Evolutionary conservation across 768 basidiomycete species (phyloP), one percentile per base, ranked within the genome.

Genomic region (Hebeloma cylindrosporum): DNA sequence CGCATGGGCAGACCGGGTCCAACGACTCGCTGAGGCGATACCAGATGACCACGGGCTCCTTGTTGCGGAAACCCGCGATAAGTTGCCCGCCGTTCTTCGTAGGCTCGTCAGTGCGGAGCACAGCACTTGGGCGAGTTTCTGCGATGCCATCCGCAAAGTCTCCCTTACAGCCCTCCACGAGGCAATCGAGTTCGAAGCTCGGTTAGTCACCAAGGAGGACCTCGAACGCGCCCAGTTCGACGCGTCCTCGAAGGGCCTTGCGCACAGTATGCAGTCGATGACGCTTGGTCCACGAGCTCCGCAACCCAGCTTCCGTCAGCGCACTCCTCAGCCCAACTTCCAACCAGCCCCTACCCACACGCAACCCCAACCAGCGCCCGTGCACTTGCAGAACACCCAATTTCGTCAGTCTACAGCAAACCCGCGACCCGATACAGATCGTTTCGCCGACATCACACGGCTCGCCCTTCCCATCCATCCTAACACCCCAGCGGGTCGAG

Each of bases 1-100:
- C 4, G 50, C 46, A 13, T 62, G 59, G 57, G 61, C 59, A 2
- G 40, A 58, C 47, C 52, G 52, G 18, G 25, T 62, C 1, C 41
- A 59, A 36, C 30, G 45, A 8, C 27, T 60, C 1, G 43, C 52
- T 0, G 32, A 36, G 3, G 51, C 46, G 0, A 47, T 59, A 5
- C 50, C 41, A 5, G 55, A 58, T 36, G 32, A 11, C n/a, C 44
- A 34, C 28, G 43, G 47, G 9, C 46, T 56, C 1, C 50, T 60
- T 4, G 42, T 62, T 11, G 30, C 43, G 2, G 4, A 14, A 0
- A 40, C 47, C 0, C 42, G 54, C 4, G 27, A 43, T 16, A 27
- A 45, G 2, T 40, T 57, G 40, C 60, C 57, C 0, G 7, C 14
- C 2, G 32, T 37, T 0, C n/a, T 57, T 2, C 21, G 14, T n/a